Percentiles rank a stretch among this genome's conserved stretches.
phyloP scores from a whole-genome alignment of 2,329 filamentous ascomycete species.

The Hirsutella rhossiliensis region DNA sequence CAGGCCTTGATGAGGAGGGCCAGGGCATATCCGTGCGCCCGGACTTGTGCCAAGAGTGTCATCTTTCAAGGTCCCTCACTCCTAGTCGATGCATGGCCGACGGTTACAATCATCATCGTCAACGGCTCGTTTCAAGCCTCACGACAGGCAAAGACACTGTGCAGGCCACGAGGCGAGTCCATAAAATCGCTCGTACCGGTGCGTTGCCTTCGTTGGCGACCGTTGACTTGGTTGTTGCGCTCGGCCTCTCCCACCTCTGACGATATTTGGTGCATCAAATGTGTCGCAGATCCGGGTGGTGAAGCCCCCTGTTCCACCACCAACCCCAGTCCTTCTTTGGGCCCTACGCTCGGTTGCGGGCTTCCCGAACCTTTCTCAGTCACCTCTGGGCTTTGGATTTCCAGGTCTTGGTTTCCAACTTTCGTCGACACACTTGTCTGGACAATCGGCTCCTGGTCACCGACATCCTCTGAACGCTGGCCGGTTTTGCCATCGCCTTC shows the following conservation, averaged over 20 bases:
- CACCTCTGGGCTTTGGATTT: neutral
- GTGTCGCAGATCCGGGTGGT: slow-evolving; percentile 32
- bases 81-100: too few species aligned
- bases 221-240: neutral
- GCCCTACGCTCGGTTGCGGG: neutral
- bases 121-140: too few species aligned
- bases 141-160: neutral
- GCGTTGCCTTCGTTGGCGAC: too few species aligned
- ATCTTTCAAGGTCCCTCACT: too few species aligned
- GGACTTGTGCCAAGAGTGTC: too few species aligned
- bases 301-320: slow-evolving; percentile 10
- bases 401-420: neutral
- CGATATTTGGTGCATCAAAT: slow-evolving; percentile 27
- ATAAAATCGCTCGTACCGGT: too few species aligned
- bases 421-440: neutral
- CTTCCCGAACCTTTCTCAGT: neutral
- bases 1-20: too few species aligned
- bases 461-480: neutral
- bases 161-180: neutral
- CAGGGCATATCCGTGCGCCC: too few species aligned
- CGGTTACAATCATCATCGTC: too few species aligned
- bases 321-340: slow-evolving; percentile 7
- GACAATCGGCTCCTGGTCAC: neutral
- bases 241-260: slow-evolving; percentile 5
- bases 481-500: neutral